Percentiles rank a stretch among this genome's conserved stretches.
phyloP scores from a whole-genome alignment of 139 green algal species.

The Pseudopediastrum boryanum region DNA sequence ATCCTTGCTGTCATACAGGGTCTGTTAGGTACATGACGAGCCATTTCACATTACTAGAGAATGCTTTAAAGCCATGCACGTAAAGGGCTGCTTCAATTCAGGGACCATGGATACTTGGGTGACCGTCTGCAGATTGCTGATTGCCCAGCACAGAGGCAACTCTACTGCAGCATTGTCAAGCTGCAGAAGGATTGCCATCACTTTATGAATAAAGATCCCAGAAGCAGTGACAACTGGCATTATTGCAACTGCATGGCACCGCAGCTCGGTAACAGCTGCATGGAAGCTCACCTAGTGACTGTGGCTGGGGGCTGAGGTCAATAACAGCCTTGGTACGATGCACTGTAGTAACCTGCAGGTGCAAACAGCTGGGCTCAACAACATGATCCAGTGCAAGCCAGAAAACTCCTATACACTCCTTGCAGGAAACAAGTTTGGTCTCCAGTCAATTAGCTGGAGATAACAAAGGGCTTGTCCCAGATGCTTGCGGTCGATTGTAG shows the following conservation, averaged over 20 bases:
- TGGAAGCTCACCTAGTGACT: not conserved
- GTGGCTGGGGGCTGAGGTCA: constrained; percentile 6
- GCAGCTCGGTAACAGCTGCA: not conserved
- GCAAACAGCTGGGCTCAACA: not conserved
- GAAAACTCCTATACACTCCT: not conserved
- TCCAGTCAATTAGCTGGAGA: not conserved
- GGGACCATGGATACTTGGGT: too few species aligned
- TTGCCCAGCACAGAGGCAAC: not conserved
- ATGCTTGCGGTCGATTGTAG: not conserved
- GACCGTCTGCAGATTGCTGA: not conserved
- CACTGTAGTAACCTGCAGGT: constrained; percentile 29
- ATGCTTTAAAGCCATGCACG: too few species aligned
- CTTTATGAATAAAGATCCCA: not conserved
- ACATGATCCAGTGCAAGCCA: too few species aligned
- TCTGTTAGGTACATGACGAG: too few species aligned
- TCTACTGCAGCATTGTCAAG: not conserved
- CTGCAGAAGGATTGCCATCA: not conserved
- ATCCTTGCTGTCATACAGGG: not conserved
- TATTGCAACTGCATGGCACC: not conserved
- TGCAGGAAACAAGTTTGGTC: not conserved
- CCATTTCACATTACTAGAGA: too few species aligned
- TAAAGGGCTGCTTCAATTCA: too few species aligned
- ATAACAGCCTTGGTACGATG: constrained; percentile 27
- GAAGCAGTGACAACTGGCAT: not conserved
- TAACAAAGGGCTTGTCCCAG: not conserved